Percentiles rank a stretch among this genome's conserved stretches.
Conservation (phyloP, 2,329 filamentous ascomycete species). For the Periglandula ipomoeae region DNA sequence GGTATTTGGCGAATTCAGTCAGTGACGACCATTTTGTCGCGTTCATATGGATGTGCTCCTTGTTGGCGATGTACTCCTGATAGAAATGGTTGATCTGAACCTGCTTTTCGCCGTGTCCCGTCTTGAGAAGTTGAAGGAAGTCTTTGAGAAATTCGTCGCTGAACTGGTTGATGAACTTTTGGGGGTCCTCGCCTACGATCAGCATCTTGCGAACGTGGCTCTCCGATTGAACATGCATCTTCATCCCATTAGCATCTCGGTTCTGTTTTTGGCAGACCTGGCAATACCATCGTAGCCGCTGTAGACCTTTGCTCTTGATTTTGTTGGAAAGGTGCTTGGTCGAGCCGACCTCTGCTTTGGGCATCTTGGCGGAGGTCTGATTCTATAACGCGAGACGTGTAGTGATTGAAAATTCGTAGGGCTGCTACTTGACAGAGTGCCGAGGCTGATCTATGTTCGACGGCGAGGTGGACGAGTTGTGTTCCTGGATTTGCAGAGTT, state of each 20-base stretch:
- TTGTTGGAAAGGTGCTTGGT: slow-evolving; percentile 88
- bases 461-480: too few relatives aligned
- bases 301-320: slow-evolving; percentile 71
- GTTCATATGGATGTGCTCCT: slow-evolving; percentile 86
- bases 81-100: slow-evolving; percentile 91
- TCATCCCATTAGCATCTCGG: slow-evolving; percentile 84
- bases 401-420: too few relatives aligned
- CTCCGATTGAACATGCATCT: slow-evolving; percentile 78
- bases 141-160: slow-evolving; percentile 72
- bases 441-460: too few relatives aligned
- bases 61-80: slow-evolving; percentile 78
- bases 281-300: slow-evolving; percentile 87
- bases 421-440: too few relatives aligned
- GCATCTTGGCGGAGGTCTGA: slow-evolving; percentile 49
- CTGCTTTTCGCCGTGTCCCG: slow-evolving; percentile 82
- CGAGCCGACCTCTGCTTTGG: slow-evolving; percentile 82
- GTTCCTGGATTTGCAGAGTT: too few relatives aligned
- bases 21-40: slow-evolving; percentile 80
- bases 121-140: slow-evolving; percentile 68
- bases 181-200: slow-evolving; percentile 76
- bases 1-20: slow-evolving; percentile 80
- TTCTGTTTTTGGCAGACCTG: slow-evolving; percentile 59
- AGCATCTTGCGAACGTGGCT: slow-evolving; percentile 85
- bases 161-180: slow-evolving; percentile 75
- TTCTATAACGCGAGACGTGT: neutral